Percentiles rank a stretch among this genome's conserved stretches.
These are phyloP conservation scores for Coniochaeta pulveracea DNA, from an alignment of 2,329 filamentous ascomycete genomes.

Conservation along the genomic window DNA sequence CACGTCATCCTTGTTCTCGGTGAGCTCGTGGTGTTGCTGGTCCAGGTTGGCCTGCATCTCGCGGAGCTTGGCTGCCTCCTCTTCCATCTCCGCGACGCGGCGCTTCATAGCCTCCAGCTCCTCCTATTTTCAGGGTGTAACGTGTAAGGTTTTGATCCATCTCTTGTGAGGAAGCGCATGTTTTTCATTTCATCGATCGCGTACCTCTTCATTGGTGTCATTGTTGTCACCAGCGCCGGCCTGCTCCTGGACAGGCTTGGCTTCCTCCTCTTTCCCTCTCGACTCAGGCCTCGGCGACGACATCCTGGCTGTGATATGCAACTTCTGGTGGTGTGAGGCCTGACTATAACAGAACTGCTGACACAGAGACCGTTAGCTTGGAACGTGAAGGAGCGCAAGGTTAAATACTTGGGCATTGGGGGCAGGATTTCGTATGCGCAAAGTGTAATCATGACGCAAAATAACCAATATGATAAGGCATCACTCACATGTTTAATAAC, in stretches of 20 bases:
- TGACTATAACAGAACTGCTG: no score
- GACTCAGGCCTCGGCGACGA: constrained; percentile 10
- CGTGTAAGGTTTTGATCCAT: background rate
- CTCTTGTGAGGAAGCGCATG: background rate
- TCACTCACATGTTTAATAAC: no score
- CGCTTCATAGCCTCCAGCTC: constrained; percentile 83
- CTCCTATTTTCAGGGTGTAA: constrained; percentile 35
- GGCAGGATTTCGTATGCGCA: no score
- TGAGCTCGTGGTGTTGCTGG: constrained; percentile 69
- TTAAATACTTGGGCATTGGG: no score
- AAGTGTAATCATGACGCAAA: no score
- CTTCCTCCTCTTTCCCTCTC: constrained; percentile 12
- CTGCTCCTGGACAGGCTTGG: background rate
- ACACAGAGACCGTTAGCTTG: no score
- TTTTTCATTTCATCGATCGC: no score
- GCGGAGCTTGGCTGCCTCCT: constrained; percentile 73
- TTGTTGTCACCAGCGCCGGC: constrained; percentile 3
- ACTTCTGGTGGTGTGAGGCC: no score
- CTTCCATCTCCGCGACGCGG: constrained; percentile 81
- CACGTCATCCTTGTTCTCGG: constrained; percentile 91
- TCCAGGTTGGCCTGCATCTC: constrained; percentile 84
- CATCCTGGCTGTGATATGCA: background rate
- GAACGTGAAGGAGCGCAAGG: no score
- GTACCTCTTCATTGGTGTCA: constrained; percentile 7
- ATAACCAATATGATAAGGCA: no score